Base-by-base conservation (phyloP, 1,139 yeast genomes). In the Pneumocystis oryctolagi region DNA sequence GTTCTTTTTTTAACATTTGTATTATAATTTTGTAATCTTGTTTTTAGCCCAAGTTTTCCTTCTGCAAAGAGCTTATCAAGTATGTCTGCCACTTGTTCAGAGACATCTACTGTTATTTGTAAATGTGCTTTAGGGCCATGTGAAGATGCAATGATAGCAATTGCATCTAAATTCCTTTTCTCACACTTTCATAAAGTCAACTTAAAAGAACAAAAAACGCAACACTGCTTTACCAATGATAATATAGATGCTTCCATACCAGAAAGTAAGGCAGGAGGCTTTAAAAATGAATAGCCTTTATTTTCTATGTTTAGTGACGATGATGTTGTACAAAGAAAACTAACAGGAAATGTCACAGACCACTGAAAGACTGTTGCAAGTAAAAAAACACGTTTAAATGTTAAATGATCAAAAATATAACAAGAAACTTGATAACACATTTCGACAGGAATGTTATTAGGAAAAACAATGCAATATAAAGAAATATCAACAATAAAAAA, bases 161-260 rank as follows among this genome's bases (percentile, higher is more conserved):
- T 20, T 8, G 55, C 55, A 47, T 47, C 55, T 25, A 47, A 25
- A 47, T 47, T 47, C 12, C 55, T 6, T 12, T 47, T 30, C 16
- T 47, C 55, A 12, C 55, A 47, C 55, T 47, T 47, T 47, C 25
- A 37, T 47, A 16, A 47, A 25, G 25, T 47, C 4, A 47, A 25
- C 25, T 25, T 47, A 1, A 47, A 1, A 2, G 1, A 47, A 12
- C 3, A 47, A 18, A 39, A 18, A 39, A 16, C 6, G n/a, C 12
- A 12, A 47, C n/a, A 25, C 14, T 25, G 25, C 25, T 47, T 47
- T 47, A 47, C 55, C 55, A 47, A 47, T 47, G 55, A 47, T 47
- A 47, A 47, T 47, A 47, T 47, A 47, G 55, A 47, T 47, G 55
- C 55, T 47, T 47, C 55, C 30, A 47, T 47, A 9, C 55, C 55